Evolutionary conservation across 306 rosid species (phyloP), one percentile per base, ranked within the genome.

Genomic region (Dryas drummondii): DNA sequence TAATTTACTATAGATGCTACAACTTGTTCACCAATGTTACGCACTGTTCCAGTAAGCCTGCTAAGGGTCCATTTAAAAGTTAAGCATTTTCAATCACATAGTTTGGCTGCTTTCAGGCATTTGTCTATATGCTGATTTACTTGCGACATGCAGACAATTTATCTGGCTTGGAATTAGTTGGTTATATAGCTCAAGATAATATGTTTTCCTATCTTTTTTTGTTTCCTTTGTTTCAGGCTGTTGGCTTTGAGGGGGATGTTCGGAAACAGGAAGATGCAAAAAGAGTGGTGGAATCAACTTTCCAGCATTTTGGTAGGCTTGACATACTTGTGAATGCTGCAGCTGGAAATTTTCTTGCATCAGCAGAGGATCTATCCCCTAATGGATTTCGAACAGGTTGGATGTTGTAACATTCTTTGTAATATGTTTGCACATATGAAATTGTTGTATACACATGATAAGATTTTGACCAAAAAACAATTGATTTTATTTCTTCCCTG

Each of bases 321-420:
- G 97, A 94, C 85, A 84, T 94, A 55, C 97, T 94, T 26, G 91
- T 94, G 46, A 94, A 94, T 80, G 82, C 93, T 37, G 98, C 98
- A 11, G 98, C 98, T 0, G 98, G 98, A 9, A 94, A 94, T 72
- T 94, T 94, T 75, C 92, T 91, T 0, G 88, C 77, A 5, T 61
- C 94, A 2, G 91, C 98, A 2, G 98, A 94, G 80, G 97, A 94
- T 84, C 85, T 94, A 57, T 87, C 98, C 26, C 98, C 98, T 2
- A 94, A 94, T 65, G 98, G 98, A 15, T 91, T 94, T 80, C 91
- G 97, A 77, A 94, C 98, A 76, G 98, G 98, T 93, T 70, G 13
- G 40, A 9, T 65, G 60, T 68, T 3, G 50, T 64, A 15, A 50
- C 37, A 12, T 44, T 75, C 59, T 3, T 40, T 54, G 32, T 42